Base-by-base conservation (phyloP, 2,329 filamentous ascomycete species). In the Paecilomyces sp. region DNA sequence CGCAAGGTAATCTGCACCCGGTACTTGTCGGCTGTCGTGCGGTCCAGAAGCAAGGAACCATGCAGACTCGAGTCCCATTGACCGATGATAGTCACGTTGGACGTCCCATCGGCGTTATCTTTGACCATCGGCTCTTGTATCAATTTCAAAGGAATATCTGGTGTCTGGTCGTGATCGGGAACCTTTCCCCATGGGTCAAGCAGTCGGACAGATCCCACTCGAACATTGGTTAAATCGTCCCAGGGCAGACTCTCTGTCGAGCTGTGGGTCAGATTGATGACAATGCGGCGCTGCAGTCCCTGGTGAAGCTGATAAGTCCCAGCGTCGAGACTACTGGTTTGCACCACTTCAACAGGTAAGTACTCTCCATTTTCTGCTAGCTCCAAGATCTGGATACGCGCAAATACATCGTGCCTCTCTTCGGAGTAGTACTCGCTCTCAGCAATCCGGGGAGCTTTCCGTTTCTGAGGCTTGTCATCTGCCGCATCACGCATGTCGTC, bases 11-110 rank as follows among this genome's bases (percentile, higher is more conserved):
- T 88, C 74, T 96, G 92, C 22, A 99, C 90, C 52, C 89, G 88
- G 73, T 94, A 92, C 71, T 92, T 94, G 61, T 97, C 92, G n/a
- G 90, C 85, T 1, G 94, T 97, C 1, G 91, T 88, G 28, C 93
- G 87, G 74, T 99, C 92, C n/a, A 99, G 85, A 13, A 97, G 81
- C n/a, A 96, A 80, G 5, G 94, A 97, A 63, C 87, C 88, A 74
- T 99, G 94, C 65, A 94, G 81, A 68, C 92, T 96, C 0, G 93
- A 97, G 71, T 99, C 94, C 94, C 94, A 99, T 70, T 97, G 92
- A 0, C 90, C 92, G n/a, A 89, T 83, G 52, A 97, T 81, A 1
- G 88, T 92, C 41, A 97, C 87, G 71, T 89, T 92, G 36, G 88
- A 88, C 0, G 92, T 97, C 41, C 94, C 94, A 71, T 97, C 95